Evolutionary conservation across 2,329 filamentous ascomycete species (phyloP).

Genomic region (Pseudogymnoascus verrucosus): DNA sequence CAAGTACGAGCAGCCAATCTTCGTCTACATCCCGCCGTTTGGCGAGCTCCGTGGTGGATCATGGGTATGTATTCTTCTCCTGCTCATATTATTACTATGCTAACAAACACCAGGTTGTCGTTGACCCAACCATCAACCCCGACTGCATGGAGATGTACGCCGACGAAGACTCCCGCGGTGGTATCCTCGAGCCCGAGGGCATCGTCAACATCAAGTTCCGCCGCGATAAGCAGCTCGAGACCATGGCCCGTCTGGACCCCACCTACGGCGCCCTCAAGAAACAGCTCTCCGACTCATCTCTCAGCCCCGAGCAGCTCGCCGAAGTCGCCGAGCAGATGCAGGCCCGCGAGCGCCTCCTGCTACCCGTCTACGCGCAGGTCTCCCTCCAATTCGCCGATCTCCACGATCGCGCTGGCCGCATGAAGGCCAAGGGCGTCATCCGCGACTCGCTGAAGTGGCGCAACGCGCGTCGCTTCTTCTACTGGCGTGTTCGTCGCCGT

Average conservation of each 20-base stretch:
- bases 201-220: conserved; percentile 99
- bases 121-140: conserved; percentile 97
- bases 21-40: conserved; percentile 95
- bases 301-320: conserved; percentile 66
- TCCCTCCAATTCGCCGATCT: conserved; percentile 95
- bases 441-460: conserved; percentile 77
- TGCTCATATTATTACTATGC: conserved; percentile 16
- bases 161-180: conserved; percentile 86
- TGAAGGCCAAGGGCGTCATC: conserved; percentile 96
- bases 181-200: conserved; percentile 95
- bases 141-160: conserved; percentile 99
- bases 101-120: conserved; percentile 59
- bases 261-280: conserved; percentile 78
- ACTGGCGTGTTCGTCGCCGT: conserved; percentile 96
- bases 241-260: conserved; percentile 88
- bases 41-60: conserved; percentile 97
- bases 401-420: conserved; percentile 92
- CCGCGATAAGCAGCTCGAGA: conserved; percentile 93
- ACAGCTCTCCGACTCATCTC: conserved; percentile 54
- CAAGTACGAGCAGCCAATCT: conserved; percentile 97
- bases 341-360: conserved; percentile 75
- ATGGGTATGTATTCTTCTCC: conserved; percentile 51
- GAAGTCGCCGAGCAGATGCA: conserved; percentile 78
- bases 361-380: conserved; percentile 91
- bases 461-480: conserved; percentile 93